Base-by-base conservation (phyloP, 257 asterid species). In the Solanum arcanum region DNA sequence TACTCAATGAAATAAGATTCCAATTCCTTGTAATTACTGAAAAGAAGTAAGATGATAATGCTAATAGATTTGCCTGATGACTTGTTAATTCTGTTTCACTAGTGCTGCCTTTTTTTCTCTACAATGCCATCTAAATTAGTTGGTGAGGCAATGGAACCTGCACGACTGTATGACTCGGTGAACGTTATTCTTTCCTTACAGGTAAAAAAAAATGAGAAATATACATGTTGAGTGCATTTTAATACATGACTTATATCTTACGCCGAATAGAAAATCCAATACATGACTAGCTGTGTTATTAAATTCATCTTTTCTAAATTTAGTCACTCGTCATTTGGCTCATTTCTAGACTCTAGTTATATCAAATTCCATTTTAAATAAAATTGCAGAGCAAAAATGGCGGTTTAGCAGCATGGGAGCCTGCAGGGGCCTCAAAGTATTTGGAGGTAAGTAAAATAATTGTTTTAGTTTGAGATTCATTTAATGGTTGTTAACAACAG, bases 361-460 rank as follows among this genome's bases (percentile, higher is more conserved):
- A 25, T 1, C 5, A 2, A 42, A 5, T 13, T 76, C 60, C 31
- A 74, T 25, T 49, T n/a, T 12, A 47, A 52, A 56, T 76, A 52
- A 66, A 76, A 87, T 84, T 73, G 27, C 96, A 96, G 98, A 96
- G 98, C 87, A 93, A 96, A 88, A 95, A 96, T 77, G 99, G 99
- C 7, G 99, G 99, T 16, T 90, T 96, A 74, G 87, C 99, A 78
- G 97, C 97, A 9, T 96, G 99, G 99, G 99, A 96, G 89, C 99
- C 99, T n/a, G 98, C 98, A 59, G 96, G 98, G 77, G 90, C 97
- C 84, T 89, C 94, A 5, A 87, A 93, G 27, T 96, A 98, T 97
- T 87, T 96, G 86, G 98, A 95, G 98, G 98, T 93, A 76, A 27
- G 80, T 7, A 9, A 49, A 73, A 31, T 31, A 31, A 85, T 41